Evolutionary conservation across 164 flowering plant genomes (phyloP), one percentile per base, ranked within the genome.

Genomic region (Buxus sempervirens): DNA sequence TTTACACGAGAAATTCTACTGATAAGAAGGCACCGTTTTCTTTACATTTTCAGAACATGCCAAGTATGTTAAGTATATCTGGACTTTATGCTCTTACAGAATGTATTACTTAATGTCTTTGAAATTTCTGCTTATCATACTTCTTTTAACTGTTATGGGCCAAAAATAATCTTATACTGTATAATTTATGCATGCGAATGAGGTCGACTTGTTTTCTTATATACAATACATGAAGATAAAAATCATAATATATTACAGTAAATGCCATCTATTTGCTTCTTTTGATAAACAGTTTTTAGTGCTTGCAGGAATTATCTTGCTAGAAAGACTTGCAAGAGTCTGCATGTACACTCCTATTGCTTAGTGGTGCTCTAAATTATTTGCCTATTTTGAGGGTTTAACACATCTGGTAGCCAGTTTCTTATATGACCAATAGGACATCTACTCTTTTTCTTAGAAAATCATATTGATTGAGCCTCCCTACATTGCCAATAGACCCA

Each of bases 21-120:
- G 63, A 79, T 94, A 26, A 82, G 63, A 54, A 81, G 97, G 63
- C 86, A 90, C 70, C 70, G 88, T 24, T 90, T 86, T 74, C 86
- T 90, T 54, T 93, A 91, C 64, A 87, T 83, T 57, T 93, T 93
- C 72, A 81, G 87, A 81, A 94, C 97, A 70, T 83, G 82, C 75
- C 97, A 94, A 87, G 98, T 94, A 77, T 19, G 77, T 23, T 61
- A 28, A n/a, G 54, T 41, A 32, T 32, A n/a, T n/a, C n/a, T n/a
- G n/a, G n/a, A n/a, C n/a, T n/a, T n/a, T n/a, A n/a, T n/a, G n/a
- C 38, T 32, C 5, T 32, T 32, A 32, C 38, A 32, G 7, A 32
- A 32, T 32, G 7, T 7, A 32, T 32, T 32, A 32, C 38, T 32
- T 32, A 32, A 7, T 7, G 7, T 32, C 38, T 32, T 32, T 3